Evolutionary conservation across 495 filamentous ascomycete species (phyloP).

Genomic region (Lindgomyces ingoldianus): DNA sequence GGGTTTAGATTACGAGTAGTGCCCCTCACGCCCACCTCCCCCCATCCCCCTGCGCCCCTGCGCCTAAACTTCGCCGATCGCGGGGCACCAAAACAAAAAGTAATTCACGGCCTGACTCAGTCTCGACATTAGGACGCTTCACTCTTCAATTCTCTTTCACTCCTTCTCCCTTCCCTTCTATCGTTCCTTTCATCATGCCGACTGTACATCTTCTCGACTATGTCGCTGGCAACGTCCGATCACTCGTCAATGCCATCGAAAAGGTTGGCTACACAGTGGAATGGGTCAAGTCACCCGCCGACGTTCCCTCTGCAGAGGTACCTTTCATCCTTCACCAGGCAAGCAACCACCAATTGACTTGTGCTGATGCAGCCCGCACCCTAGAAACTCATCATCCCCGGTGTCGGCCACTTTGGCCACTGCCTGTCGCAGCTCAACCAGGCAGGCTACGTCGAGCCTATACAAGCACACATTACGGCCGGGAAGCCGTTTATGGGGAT

Average conservation of each 20-base stretch:
- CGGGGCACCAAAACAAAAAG: slow-evolving; percentile 28
- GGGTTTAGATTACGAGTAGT: too few species aligned
- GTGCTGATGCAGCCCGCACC: slow-evolving; percentile 17
- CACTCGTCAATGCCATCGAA: slow-evolving; percentile 95
- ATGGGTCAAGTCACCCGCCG: slow-evolving; percentile 83
- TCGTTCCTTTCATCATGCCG: slow-evolving; percentile 62
- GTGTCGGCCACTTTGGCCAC: slow-evolving; percentile 96
- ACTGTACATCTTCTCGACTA: slow-evolving; percentile 90
- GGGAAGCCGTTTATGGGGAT: slow-evolving; percentile 98
- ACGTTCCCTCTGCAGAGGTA: slow-evolving; percentile 83
- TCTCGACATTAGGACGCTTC: background rate
- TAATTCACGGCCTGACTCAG: slow-evolving; percentile 3
- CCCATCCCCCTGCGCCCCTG: background rate
- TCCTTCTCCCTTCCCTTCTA: background rate
- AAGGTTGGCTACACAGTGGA: slow-evolving; percentile 88
- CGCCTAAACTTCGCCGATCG: background rate
- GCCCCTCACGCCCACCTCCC: slow-evolving; percentile 4
- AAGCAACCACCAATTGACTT: slow-evolving; percentile 15
- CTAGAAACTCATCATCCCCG: slow-evolving; percentile 87
- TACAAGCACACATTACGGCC: slow-evolving; percentile 74
- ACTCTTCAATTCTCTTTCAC: background rate
- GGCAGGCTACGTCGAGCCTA: slow-evolving; percentile 77
- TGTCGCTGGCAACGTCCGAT: slow-evolving; percentile 86
- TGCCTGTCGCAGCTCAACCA: slow-evolving; percentile 79
- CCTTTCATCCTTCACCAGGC: slow-evolving; percentile 21